Evolutionary conservation across 208 protist species (phyloP).

Genomic region (Trypanosoma caninum): DNA sequence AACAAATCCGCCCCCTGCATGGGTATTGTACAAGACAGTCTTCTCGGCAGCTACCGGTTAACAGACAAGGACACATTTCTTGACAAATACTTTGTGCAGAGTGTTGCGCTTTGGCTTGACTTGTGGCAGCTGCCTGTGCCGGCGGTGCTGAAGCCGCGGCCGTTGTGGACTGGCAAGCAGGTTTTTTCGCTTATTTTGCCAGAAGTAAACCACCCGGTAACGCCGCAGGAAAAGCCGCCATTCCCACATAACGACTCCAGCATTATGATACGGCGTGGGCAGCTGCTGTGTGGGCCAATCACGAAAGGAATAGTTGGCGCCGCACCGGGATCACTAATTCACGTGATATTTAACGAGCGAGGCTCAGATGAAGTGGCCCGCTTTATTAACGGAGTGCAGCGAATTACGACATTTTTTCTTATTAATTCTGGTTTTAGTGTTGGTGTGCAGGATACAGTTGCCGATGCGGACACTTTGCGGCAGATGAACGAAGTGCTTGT

Average conservation of each 20-base stretch:
- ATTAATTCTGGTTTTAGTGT: conserved; percentile 96
- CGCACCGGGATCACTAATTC: conserved; percentile 91
- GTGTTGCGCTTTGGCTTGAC: conserved; percentile 97
- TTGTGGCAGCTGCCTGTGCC: conserved; percentile 95
- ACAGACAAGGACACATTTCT: conserved; percentile 97
- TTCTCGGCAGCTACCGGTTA: conserved; percentile 94
- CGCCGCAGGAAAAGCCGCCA: conserved; percentile 49
- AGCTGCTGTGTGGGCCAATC: conserved; percentile 89
- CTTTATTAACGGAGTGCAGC: conserved; percentile 94
- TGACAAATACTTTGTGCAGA: conserved; percentile 97
- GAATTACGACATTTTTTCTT: conserved; percentile 97
- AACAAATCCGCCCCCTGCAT: conserved; percentile 99
- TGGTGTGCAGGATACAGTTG: conserved; percentile 98
- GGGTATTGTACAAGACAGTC: conserved; percentile 99
- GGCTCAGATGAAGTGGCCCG: conserved; percentile 92
- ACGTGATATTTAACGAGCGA: conserved; percentile 97
- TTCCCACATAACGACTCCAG: conserved; percentile 83
- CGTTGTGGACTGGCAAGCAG: conserved; percentile 99
- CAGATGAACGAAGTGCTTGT: conserved; percentile 92
- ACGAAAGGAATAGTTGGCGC: conserved; percentile 91
- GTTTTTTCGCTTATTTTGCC: conserved; percentile 98
- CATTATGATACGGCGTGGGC: conserved; percentile 92
- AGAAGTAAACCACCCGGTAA: conserved; percentile 87
- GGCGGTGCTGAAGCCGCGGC: conserved; percentile 96
- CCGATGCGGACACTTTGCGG: conserved; percentile 88